Evolutionary conservation across 73 alveolate species (phyloP).

Genomic region (Paramecium octaurelia): DNA sequence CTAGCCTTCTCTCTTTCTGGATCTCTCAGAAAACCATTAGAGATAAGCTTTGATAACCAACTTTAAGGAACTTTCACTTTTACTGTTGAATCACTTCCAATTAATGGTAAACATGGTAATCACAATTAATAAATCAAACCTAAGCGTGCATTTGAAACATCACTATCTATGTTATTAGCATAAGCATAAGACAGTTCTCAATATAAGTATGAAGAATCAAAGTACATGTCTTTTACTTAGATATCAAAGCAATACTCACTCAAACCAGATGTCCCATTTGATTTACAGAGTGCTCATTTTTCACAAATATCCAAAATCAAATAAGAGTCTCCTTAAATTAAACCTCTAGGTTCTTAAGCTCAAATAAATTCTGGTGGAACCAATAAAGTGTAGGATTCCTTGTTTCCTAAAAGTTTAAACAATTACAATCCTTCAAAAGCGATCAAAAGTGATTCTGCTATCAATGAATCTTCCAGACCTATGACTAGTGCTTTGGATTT

Average conservation of each 20-base stretch:
- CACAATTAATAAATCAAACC: background rate
- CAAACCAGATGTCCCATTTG: background rate
- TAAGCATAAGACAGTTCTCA: constrained; percentile 43
- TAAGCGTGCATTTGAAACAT: background rate
- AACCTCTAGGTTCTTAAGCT: background rate
- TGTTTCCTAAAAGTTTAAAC: background rate
- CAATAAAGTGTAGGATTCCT: background rate
- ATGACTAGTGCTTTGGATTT: constrained; percentile 10
- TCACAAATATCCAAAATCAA: constrained; percentile 32
- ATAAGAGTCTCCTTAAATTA: background rate
- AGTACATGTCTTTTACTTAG: background rate
- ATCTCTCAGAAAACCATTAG: background rate
- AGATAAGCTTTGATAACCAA: background rate
- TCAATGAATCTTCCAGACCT: constrained; percentile 12
- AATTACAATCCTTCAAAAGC: background rate
- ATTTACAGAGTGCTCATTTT: constrained; percentile 46
- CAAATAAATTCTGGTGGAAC: constrained; percentile 9
- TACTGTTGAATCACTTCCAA: background rate
- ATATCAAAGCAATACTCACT: constrained; percentile 4
- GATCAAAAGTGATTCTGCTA: background rate
- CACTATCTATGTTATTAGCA: constrained; percentile 32
- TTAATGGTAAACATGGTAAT: background rate
- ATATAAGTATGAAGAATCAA: constrained; percentile 25
- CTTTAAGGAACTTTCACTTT: background rate
- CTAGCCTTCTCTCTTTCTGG: background rate